Percentiles rank a stretch among this genome's conserved stretches.
These are phyloP conservation scores for Psilocybe cubensis DNA, from an alignment of 768 basidiomycete species.

Conservation along the genomic window DNA sequence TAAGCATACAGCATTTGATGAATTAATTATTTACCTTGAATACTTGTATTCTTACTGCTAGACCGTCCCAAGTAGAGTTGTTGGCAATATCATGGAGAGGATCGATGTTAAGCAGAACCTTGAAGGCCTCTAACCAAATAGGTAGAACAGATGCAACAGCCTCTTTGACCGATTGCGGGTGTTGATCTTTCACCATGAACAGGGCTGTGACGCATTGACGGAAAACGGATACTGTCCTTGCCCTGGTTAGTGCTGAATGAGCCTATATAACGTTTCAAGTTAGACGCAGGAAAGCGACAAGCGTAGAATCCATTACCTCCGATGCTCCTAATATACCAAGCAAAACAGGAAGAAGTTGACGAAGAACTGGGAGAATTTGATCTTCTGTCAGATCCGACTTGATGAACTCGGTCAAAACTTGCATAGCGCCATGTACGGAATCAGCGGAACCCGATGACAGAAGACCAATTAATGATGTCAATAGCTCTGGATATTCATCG, in stretches of 20 bases:
- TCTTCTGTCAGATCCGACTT: slow-evolving; percentile 93
- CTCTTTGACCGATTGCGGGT: slow-evolving; percentile 84
- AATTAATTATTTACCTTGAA: slow-evolving; percentile 64
- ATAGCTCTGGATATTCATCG: slow-evolving; percentile 92
- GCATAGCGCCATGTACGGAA: slow-evolving; percentile 94
- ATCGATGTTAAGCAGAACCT: slow-evolving; percentile 69
- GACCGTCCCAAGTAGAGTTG: slow-evolving; percentile 74
- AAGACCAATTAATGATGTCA: slow-evolving; percentile 72
- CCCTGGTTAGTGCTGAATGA: slow-evolving; percentile 81
- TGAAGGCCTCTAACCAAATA: slow-evolving; percentile 92
- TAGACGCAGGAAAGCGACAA: not conserved
- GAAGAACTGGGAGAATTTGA: slow-evolving; percentile 91
- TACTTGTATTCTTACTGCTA: slow-evolving; percentile 80
- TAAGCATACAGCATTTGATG: not conserved
- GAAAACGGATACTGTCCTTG: slow-evolving; percentile 87
- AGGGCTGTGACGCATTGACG: slow-evolving; percentile 87
- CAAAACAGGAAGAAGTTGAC: slow-evolving; percentile 85
- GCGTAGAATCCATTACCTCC: slow-evolving; percentile 49
- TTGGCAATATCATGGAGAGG: slow-evolving; percentile 63
- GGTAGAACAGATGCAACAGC: slow-evolving; percentile 83
- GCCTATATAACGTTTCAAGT: slow-evolving; percentile 38
- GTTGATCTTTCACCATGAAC: slow-evolving; percentile 94
- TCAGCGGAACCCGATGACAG: slow-evolving; percentile 73
- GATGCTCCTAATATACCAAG: slow-evolving; percentile 77
- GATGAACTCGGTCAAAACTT: slow-evolving; percentile 94